Percentiles rank a stretch among this genome's conserved stretches.
phyloP scores from a whole-genome alignment of 2,329 filamentous ascomycete genomes.

The Sporothrix globosa region DNA sequence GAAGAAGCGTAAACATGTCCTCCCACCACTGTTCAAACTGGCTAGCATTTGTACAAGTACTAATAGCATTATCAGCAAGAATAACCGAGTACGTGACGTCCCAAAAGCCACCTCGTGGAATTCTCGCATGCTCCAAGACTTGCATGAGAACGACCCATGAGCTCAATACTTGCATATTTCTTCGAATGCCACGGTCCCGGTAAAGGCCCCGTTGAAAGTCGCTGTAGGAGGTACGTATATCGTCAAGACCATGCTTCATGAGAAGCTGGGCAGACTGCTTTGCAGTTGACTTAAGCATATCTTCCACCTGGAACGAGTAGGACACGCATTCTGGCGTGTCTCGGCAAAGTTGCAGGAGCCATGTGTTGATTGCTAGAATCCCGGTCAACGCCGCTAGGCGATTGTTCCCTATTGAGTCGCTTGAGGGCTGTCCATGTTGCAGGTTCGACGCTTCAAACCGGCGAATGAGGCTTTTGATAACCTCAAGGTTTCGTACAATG shows the following conservation, averaged over 20 bases:
- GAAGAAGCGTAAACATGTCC: conserved; percentile 62
- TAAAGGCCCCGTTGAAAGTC: conserved; percentile 51
- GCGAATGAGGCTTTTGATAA: conserved; percentile 48
- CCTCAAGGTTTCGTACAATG: conserved; percentile 49
- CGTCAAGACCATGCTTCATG: conserved; percentile 48
- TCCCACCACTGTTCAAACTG: conserved; percentile 62
- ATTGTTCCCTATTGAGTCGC: conserved; percentile 38
- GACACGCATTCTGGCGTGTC: conserved; percentile 40
- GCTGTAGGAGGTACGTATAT: conserved; percentile 53
- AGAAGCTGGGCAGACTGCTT: conserved; percentile 48
- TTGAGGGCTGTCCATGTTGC: background rate
- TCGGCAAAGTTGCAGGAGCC: conserved; percentile 51
- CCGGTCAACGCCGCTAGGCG: conserved; percentile 41
- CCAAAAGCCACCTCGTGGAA: conserved; percentile 63
- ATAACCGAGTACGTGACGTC: conserved; percentile 56
- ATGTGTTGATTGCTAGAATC: conserved; percentile 46
- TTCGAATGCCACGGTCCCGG: conserved; percentile 57
- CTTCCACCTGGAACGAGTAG: conserved; percentile 54
- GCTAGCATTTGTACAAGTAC: conserved; percentile 49
- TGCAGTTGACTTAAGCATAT: conserved; percentile 51
- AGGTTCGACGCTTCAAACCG: conserved; percentile 39
- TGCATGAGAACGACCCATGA: conserved; percentile 64
- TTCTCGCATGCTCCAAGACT: conserved; percentile 53
- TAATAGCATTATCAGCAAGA: conserved; percentile 41
- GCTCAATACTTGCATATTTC: conserved; percentile 51